A percentile compares a stretch with the other conserved stretches of the same genome.
Conservation (phyloP, 108 stramenopile genomes). For the Cyclotella atomus region DNA sequence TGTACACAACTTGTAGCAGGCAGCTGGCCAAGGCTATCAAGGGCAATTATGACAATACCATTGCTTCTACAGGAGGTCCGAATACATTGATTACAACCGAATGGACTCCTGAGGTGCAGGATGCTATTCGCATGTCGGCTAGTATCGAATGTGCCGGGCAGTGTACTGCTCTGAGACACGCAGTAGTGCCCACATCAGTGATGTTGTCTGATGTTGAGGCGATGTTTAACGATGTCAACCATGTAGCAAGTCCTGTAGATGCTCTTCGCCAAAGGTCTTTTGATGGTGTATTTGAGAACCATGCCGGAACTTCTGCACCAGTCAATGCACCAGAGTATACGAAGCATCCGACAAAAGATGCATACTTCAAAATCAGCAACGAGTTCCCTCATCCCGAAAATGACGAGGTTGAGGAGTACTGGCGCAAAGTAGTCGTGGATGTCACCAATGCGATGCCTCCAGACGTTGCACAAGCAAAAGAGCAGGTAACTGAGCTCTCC, state of each 20-base stretch:
- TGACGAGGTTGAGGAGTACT: conserved; percentile 70
- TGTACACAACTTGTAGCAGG: conserved; percentile 80
- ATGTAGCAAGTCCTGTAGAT: conserved; percentile 44
- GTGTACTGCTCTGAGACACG: conserved; percentile 88
- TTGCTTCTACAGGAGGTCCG: conserved; percentile 89
- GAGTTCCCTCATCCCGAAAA: conserved; percentile 50
- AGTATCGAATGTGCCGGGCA: conserved; percentile 86
- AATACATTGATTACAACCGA: conserved; percentile 79
- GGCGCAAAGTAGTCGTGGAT: conserved; percentile 86
- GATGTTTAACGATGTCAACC: conserved; percentile 49
- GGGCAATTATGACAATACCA: conserved; percentile 65
- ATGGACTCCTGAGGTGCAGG: conserved; percentile 59
- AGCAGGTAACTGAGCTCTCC: conserved; percentile 33
- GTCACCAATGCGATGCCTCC: conserved; percentile 56
- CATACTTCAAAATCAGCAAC: conserved; percentile 57
- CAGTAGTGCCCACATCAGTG: conserved; percentile 60
- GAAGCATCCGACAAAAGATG: conserved; percentile 58
- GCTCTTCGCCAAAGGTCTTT: conserved; percentile 61
- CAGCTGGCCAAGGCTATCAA: conserved; percentile 72
- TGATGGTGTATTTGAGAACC: conserved; percentile 71
- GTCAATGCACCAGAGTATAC: conserved; percentile 50
- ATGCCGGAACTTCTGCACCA: conserved; percentile 58
- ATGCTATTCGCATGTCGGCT: conserved; percentile 77
- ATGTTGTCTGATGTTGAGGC: conserved; percentile 51
- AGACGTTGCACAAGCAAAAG: conserved; percentile 8